Evolutionary conservation across 768 basidiomycete species (phyloP), one percentile per base, ranked within the genome.

Genomic region (Suillus lakei): DNA sequence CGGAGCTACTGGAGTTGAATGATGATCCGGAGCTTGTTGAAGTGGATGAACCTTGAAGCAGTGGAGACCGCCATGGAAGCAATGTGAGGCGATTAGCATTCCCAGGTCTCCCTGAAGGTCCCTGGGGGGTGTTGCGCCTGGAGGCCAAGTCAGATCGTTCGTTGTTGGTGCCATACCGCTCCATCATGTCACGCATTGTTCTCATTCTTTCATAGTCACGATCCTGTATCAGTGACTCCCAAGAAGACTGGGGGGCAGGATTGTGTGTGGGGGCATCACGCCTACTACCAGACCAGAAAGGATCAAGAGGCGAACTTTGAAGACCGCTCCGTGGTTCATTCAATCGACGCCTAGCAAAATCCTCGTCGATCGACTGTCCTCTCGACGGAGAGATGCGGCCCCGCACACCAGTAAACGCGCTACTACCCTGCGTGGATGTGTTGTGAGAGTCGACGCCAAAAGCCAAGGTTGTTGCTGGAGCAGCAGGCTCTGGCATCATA

Each of bases 51-150:
- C 8, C 16, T 5, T 58, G 36, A 38, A 58, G 38, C 13, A 41
- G 26, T 7, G 58, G 39, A 59, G 58, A 59, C 58, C 58, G 58
- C 58, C 58, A 59, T 28, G 58, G 58, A 26, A 59, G 58, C 1
- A 41, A 59, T 28, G 39, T 23, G 18, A 41, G 58, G 5, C 58
- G 58, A 59, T 59, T 59, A 59, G 39, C 16, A 30, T 41, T 41
- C 21, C 26, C 58, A 21, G 39, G 58, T 59, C 56, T 59, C 6
- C 26, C 38, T 0, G 56, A 5, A 26, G 56, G 56, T 12, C 15
- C 38, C 12, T 59, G 58, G 6, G 58, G 16, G 30, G 41, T 4
- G 10, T 28, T 28, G 18, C 39, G 58, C 41, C 58, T 41, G 39
- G 58, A 28, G 16, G 26, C 39, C 18, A 41, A 59, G 39, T 59